Conservation (phyloP, 805 yeast species). For the Maudiozyma saulgeensis region DNA sequence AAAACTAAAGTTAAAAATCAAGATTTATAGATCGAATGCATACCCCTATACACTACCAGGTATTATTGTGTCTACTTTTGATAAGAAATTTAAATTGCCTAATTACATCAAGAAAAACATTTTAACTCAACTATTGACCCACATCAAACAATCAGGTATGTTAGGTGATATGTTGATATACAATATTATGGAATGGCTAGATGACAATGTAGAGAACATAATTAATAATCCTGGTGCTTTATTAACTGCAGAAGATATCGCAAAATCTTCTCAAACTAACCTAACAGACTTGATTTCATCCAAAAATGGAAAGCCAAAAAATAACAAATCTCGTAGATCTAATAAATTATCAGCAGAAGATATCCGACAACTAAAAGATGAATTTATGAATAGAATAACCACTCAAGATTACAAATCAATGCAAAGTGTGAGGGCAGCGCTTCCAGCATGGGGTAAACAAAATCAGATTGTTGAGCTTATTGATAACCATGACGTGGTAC, state of each 20-base stretch:
- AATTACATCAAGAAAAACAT: constrained; percentile 59
- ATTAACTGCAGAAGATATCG: constrained; percentile 11
- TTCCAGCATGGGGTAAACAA: constrained; percentile 81
- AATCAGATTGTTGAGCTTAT: constrained; percentile 48
- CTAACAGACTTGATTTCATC: neutral
- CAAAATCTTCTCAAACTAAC: neutral
- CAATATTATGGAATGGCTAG: constrained; percentile 69
- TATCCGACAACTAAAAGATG: constrained; percentile 26
- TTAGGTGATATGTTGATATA: constrained; percentile 66
- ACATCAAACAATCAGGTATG: constrained; percentile 35
- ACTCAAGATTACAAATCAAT: constrained; percentile 31
- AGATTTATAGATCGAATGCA: constrained; percentile 36
- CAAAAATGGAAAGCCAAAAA: neutral
- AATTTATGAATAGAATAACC: constrained; percentile 29
- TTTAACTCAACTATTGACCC: constrained; percentile 36
- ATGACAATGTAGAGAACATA: constrained; percentile 46
- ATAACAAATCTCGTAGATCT: constrained; percentile 5
- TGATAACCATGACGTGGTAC: constrained; percentile 48
- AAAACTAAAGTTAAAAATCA: constrained; percentile 24
- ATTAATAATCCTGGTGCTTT: constrained; percentile 72
- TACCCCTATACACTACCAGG: constrained; percentile 73
- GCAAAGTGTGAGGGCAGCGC: constrained; percentile 38
- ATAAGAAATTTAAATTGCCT: constrained; percentile 45
- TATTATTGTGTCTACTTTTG: constrained; percentile 40
- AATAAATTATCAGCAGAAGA: constrained; percentile 24